Percentiles rank a stretch among this genome's conserved stretches.
phyloP scores from a whole-genome alignment of 2,329 filamentous ascomycete genomes.

The Colletotrichum horii region DNA sequence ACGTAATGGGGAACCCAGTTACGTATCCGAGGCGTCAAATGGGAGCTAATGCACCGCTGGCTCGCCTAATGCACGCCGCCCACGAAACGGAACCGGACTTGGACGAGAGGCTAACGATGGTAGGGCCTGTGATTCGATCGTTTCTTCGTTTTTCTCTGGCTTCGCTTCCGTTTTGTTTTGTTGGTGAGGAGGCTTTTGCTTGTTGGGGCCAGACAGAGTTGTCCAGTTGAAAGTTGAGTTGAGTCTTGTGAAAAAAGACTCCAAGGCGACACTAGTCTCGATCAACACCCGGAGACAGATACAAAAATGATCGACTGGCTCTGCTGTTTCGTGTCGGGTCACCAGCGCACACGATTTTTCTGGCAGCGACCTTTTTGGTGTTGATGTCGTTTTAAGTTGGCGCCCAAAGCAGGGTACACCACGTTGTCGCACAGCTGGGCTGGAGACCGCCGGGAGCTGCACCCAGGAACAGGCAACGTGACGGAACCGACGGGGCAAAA shows the following conservation, averaged over 20 bases:
- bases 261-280: neutral
- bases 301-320: neutral
- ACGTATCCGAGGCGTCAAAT: slow-evolving; percentile 13
- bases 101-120: neutral
- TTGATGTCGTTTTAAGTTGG: slow-evolving; percentile 14
- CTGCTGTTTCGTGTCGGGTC: slow-evolving; percentile 10
- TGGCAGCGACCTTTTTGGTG: neutral
- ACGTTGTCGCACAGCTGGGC: slow-evolving; percentile 3
- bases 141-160: neutral
- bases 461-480: neutral
- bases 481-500: slow-evolving; percentile 12
- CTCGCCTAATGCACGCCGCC: slow-evolving; percentile 11
- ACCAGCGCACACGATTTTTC: neutral
- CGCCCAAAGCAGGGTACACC: slow-evolving; percentile 4
- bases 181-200: neutral
- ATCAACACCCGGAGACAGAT: neutral
- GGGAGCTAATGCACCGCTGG: neutral
- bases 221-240: neutral
- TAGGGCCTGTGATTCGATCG: slow-evolving; percentile 2
- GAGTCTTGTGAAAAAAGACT: neutral
- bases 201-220: neutral
- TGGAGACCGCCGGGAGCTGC: neutral
- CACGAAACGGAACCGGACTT: slow-evolving; percentile 6
- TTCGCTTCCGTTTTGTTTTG: slow-evolving; percentile 1
- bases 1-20: slow-evolving; percentile 17